Base-by-base conservation (phyloP, 495 filamentous ascomycete species). In the Penicillium crystallinum region DNA sequence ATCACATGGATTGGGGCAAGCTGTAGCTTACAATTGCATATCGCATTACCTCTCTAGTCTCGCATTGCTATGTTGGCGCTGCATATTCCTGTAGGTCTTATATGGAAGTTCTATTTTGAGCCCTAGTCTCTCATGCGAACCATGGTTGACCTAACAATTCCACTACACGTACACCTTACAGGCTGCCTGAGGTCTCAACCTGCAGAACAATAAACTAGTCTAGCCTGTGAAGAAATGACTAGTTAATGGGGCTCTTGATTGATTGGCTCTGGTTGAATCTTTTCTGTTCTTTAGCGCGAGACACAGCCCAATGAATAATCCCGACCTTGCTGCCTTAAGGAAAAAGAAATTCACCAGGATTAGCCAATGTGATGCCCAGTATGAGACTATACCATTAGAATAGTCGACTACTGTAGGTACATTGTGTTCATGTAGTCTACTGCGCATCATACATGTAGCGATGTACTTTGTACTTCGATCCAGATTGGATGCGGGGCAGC, bases 241-340 rank as follows among this genome's bases (percentile, higher is more conserved):
- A 14, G 12, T 48, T 15, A 17, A 30, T 42, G 17, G 29, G 49
- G 42, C n/a, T 12, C 9, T 22, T 9, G 33, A 65, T 62, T 49
- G 62, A 65, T 65, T 65, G 62, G 59, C 52, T 50, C n/a, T 49
- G 59, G 23, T 56, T 65, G 54, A 60, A 63, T 63, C 62, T 65
- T 55, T 46, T 38, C 25, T 31, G 49, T 53, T n/a, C n/a, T n/a
- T 31, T 41, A 53, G 55, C 49, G 48, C 46, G 8, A 23, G 27
- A 31, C 15, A 33, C 27, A 38, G 53, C 57, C 51, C 53, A 51
- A 51, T 51, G 18, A 19, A 30, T 9, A 6, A 25, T 38, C 27
- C n/a, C 30, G 23, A 43, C 51, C 51, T 59, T 62, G 58, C 55
- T 52, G 56, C 62, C 62, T 57, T 62, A 58, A 40, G 23, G 11